Base-by-base conservation (phyloP, 2,329 filamentous ascomycete genomes). In the Diaporthe amygdali region DNA sequence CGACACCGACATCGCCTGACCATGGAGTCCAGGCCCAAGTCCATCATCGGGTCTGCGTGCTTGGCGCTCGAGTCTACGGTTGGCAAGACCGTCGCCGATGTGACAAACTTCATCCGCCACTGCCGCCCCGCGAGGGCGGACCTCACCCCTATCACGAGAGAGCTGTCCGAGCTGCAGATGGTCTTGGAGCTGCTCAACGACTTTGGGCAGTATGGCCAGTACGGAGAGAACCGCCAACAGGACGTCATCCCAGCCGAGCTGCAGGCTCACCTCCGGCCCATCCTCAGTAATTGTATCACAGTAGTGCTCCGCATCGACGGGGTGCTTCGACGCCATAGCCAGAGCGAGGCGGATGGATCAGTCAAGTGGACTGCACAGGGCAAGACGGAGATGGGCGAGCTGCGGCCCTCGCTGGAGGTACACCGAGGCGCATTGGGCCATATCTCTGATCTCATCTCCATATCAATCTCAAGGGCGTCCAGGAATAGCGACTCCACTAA, bases 151-250 rank as follows among this genome's bases (percentile, higher is more conserved):
- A 69, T 76, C 68, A 72, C 68, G 14, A 69, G 74, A 32, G 74
- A 76, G 73, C 72, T 76, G 15, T 73, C 72, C 20, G 71, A 75
- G 64, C 73, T 76, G 46, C 64, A 70, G 46, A 70, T 74, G 61
- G 73, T 76, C 17, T 70, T 76, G 63, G 73, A 76, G 44, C 73
- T 76, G 22, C 72, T 76, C 32, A 73, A 76, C 51, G 74, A 76
- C 63, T 72, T 71, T 39, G 70, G 67, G 12, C 67, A 73, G 66
- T 59, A 34, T 14, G 68, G 27, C 41, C 39, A 46, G 51, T 25
- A 37, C 41, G 66, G 44, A 1, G 64, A 22, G 34, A 7, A 34
- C 37, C 17, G 39, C 46, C 52, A 52, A 7, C 55, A 30, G 39
- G 27, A 68, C 4, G 66, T 46, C 22, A 67, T 75, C 15, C 75